Base-by-base conservation (phyloP, 306 rosid genomes). In the Acmispon strigosus region DNA sequence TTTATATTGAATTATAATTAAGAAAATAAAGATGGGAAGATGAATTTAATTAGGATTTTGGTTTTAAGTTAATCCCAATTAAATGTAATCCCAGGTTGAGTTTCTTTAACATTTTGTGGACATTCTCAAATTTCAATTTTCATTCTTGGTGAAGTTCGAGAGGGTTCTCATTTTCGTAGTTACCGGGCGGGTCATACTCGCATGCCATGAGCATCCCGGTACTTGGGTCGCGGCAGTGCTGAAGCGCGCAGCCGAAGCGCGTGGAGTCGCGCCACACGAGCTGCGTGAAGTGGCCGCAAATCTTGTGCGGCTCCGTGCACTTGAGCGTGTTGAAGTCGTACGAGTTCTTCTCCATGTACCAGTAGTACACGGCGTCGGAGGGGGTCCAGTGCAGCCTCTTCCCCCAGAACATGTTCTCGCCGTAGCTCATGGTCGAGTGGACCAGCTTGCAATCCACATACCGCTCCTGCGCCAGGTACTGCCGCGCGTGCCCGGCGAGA, bases 251-350 rank as follows among this genome's bases (percentile, higher is more conserved):
- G 0, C 97, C 97, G 0, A 91, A 1, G 0, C 81, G 77, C 4
- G 3, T 0, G 0, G 89, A 76, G 47, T 77, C 83, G 12, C 66
- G 74, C 97, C 97, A 91, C 18, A 91, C 82, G 0, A 91, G 5
- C 60, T 91, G 97, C 2, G 97, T 91, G 78, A 84, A 89, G 47
- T 91, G 97, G 2, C 82, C 93, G 1, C 97, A 91, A 14, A 13
- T 1, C 6, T 73, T n/a, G 0, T 72, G 71, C 0, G 34, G 18
- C 0, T 60, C 39, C 0, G 2, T 1, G 56, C 97, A 91, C 13
- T 13, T 11, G 17, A 79, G 71, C 0, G 70, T 69, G 0, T 1
- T 8, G 1, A 76, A 42, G 42, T 84, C 10, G 75, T 49, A 89
- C 64, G 18, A 27, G 0, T 52, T 0, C 4, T 34, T 27, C 77